Base-by-base conservation (phyloP, 768 basidiomycete genomes). In the Panaeolus papilionaceus region DNA sequence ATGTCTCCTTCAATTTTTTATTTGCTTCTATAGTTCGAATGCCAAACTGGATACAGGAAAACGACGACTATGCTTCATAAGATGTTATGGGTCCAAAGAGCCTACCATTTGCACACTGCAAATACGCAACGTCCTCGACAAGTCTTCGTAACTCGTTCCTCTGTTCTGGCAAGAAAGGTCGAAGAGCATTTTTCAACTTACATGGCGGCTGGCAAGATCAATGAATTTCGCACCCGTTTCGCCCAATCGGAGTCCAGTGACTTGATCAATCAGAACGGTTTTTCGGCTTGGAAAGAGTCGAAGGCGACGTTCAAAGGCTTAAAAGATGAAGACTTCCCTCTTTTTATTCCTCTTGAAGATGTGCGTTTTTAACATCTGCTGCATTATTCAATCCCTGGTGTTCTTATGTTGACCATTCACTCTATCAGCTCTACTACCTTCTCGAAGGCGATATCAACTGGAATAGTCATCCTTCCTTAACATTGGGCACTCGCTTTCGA, bases 1-100 rank as follows among this genome's bases (percentile, higher is more conserved):
- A 71, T 12, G 82, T 65, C 2, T 5, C 5, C 18, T 44, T 16
- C 18, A 39, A 20, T 6, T 3, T 47, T 38, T 58, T 37, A 44
- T 11, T 8, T 10, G 23, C n/a, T 16, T 33, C 38, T 12, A 16
- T 61, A 16, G 14, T 33, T 38, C 7, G 3, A 26, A 23, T 38
- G n/a, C 65, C 28, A 26, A 26, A 39, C 65, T 20, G 49, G n/a
- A 58, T 62, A 14, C 71, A 91, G 90, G 1, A 92, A 91, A 81
- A 92, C 89, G 0, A 92, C 90, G 0, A 88, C 90, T 0, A 91
- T 92, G 82, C 77, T 92, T 0, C 89, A 87, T 77, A 91, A 89
- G 73, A 91, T 92, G 83, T 79, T 92, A 1, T 82, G 84, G 1
- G 83, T 90, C 3, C 88, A 92, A 69, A 77, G 84, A n/a, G 78